Base-by-base conservation (phyloP, 805 yeast genomes). In the Candida wancherniae region DNA sequence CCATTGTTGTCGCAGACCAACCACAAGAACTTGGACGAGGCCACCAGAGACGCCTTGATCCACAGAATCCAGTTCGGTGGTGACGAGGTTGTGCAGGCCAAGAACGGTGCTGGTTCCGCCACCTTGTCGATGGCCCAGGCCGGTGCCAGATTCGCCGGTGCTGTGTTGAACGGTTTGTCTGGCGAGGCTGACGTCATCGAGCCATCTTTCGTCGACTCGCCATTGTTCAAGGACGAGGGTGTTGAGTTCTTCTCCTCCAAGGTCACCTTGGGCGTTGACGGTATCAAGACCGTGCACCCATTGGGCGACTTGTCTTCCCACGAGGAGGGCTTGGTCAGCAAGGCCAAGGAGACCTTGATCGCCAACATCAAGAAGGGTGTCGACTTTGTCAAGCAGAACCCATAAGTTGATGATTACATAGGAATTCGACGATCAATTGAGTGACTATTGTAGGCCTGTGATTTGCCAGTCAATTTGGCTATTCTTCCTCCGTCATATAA, bases 31-130 rank as follows among this genome's bases (percentile, higher is more conserved):
- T 66, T 82, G 58, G 67, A 75, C 50, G 76, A 73, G 47, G 90
- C 83, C 58, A 69, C 65, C 39, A 67, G 71, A 58, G 76, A 75
- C 50, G 73, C 74, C 40, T 71, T 86, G 51, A 73, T 84, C 57
- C 75, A 85, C 73, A 80, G 95, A 65, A 84, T 87, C 61, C 96
- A 87, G 70, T 87, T 83, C 55, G 95, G 95, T 65, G 95, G 95
- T 69, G 95, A 85, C 57, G 95, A 85, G 72, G 94, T 85, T 47
- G 95, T 85, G 50, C 73, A 84, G 68, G 95, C 95, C 51, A 85
- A 85, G 73, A 77, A 84, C 55, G 95, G 95, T 63, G 86, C 88
- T 48, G 95, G 95, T 51, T 84, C 94, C 19, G 94, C 94, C 48
- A 85, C 95, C 40, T 71, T 85, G 50, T 85, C 95, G 42, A 85